A percentile compares a stretch with the other conserved stretches of the same genome.
phyloP scores from a whole-genome alignment of 768 basidiomycete genomes.

The Xerocomellus dryophilus region DNA sequence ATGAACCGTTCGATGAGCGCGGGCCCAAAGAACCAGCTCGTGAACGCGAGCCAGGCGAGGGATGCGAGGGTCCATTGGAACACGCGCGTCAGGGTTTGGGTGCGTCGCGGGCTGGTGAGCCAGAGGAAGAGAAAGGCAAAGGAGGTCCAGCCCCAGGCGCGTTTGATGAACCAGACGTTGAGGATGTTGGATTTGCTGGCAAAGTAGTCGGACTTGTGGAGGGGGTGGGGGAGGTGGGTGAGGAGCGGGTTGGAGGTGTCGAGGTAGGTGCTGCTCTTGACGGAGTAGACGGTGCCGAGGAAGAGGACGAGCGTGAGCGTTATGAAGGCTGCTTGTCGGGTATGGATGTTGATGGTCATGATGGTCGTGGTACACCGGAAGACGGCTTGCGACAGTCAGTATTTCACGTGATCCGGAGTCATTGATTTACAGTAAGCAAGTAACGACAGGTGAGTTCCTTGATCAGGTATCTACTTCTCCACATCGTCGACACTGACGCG shows the following conservation, averaged over 20 bases:
- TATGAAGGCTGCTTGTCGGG: constrained; percentile 36
- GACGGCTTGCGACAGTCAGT: too few species aligned
- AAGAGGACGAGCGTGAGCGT: constrained; percentile 47
- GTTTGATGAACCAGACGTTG: constrained; percentile 87
- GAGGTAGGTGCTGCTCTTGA: constrained; percentile 64
- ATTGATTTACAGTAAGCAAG: too few species aligned
- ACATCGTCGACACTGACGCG: constrained; percentile 47
- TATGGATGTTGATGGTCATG: constrained; percentile 21
- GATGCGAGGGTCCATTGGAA: constrained; percentile 59
- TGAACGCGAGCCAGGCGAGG: constrained; percentile 68
- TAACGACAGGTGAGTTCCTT: too few species aligned
- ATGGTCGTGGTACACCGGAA: not conserved
- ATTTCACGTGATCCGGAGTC: not conserved
- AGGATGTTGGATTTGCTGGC: constrained; percentile 78
- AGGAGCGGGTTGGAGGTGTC: constrained; percentile 81
- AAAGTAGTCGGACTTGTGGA: constrained; percentile 63
- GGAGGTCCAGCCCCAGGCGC: constrained; percentile 89
- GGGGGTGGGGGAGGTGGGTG: constrained; percentile 65
- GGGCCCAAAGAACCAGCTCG: constrained; percentile 87
- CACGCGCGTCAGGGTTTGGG: constrained; percentile 42
- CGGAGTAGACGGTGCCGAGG: constrained; percentile 64
- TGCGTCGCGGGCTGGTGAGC: constrained; percentile 50
- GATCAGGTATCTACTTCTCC: constrained; percentile 50
- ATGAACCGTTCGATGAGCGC: constrained; percentile 66
- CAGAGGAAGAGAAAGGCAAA: constrained; percentile 58